These are phyloP conservation scores for Phytophthora tentaculata DNA, from an alignment of 352 stramenopile genomes.

Conservation along the genomic window DNA sequence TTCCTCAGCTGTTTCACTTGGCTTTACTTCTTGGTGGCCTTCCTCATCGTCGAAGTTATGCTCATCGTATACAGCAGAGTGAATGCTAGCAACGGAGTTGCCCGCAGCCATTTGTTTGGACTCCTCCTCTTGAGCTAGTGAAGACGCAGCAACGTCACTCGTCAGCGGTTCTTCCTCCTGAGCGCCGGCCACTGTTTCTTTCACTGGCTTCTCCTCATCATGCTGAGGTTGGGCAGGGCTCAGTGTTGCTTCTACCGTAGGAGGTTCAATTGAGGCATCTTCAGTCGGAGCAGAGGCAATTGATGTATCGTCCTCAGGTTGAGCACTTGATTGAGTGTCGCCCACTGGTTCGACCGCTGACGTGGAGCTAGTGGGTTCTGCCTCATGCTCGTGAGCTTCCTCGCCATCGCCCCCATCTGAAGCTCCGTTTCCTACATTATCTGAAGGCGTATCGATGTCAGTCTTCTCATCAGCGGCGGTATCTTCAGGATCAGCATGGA, in stretches of 20 bases:
- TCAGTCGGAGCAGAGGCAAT: background rate
- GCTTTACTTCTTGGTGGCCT: background rate
- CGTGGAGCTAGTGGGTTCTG: background rate
- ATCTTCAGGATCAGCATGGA: background rate
- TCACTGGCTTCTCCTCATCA: background rate
- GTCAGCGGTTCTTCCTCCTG: background rate
- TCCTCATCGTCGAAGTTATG: constrained; percentile 37
- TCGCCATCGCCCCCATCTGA: background rate
- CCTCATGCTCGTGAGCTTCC: background rate
- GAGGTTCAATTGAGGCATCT: background rate
- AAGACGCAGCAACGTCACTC: background rate
- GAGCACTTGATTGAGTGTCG: background rate
- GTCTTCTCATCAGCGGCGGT: background rate
- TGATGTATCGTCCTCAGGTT: constrained; percentile 8
- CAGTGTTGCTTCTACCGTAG: background rate
- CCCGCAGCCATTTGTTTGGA: constrained; percentile 14
- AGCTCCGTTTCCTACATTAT: background rate
- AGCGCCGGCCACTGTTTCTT: background rate
- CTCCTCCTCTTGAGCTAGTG: background rate
- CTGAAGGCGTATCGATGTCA: background rate
- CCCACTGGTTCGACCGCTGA: constrained; percentile 1
- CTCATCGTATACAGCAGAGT: constrained; percentile 32
- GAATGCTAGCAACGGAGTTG: constrained; percentile 23
- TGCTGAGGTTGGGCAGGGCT: constrained; percentile 3
- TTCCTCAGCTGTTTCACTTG: constrained; percentile 5